Percentiles rank a stretch among this genome's conserved stretches.
These are phyloP conservation scores for Iris macrosiphon DNA, from an alignment of 106 monocot species.

Conservation along the genomic window DNA sequence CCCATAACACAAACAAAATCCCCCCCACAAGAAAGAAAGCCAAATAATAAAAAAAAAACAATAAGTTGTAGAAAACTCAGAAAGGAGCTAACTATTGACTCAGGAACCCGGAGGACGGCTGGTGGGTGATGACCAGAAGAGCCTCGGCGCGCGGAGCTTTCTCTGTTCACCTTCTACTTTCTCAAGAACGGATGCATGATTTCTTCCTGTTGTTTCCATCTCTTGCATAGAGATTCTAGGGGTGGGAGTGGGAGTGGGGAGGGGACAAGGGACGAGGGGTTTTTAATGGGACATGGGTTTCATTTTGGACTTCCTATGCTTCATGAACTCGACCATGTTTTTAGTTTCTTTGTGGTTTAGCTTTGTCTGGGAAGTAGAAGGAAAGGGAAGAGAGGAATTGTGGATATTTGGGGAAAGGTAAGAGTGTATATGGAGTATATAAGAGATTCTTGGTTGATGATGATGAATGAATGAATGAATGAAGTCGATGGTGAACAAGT, in stretches of 20 bases:
- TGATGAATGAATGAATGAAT: too few species aligned
- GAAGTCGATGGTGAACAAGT: too few species aligned
- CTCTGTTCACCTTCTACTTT: conserved; percentile 12
- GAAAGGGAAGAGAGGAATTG: too few species aligned
- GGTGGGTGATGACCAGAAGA: conserved; percentile 19
- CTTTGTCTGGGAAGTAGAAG: too few species aligned
- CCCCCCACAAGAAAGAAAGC: background rate
- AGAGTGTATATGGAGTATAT: too few species aligned
- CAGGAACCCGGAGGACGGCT: conserved; percentile 21
- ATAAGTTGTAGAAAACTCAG: background rate
- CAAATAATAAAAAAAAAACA: background rate
- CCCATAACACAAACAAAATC: conserved; percentile 7
- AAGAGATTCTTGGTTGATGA: too few species aligned
- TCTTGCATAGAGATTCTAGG: background rate
- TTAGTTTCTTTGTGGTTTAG: background rate
- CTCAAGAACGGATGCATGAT: conserved; percentile 1
- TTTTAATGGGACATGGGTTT: conserved; percentile 8
- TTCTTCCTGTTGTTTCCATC: conserved; percentile 9
- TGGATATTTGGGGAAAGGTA: too few species aligned
- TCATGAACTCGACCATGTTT: conserved; percentile 19
- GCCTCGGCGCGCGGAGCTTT: conserved; percentile 7
- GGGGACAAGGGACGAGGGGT: too few species aligned
- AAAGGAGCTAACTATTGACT: background rate
- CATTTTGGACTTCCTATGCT: conserved; percentile 12
- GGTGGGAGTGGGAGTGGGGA: background rate